Base-by-base conservation (phyloP, 805 yeast species). In the Saccharomycopsis javanensis region DNA sequence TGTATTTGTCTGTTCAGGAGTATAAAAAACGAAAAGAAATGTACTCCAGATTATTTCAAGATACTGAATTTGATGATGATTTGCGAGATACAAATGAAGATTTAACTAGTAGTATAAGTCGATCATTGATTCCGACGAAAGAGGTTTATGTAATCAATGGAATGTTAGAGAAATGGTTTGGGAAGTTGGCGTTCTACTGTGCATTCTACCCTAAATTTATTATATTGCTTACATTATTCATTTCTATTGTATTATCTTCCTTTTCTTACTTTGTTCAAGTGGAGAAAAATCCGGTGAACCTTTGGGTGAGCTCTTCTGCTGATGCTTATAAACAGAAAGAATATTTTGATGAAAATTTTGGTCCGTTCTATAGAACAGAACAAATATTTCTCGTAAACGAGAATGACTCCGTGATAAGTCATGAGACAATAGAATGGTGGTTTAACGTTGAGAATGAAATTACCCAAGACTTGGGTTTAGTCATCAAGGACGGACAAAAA, bases 281-380 rank as follows among this genome's bases (percentile, higher is more conserved):
- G 28, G 97, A 91, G 66, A 81, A 81, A 2, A 75, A 87, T 62
- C 98, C 99, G 0, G 79, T 86, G 2, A 81, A 84, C 60, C 72
- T 92, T 31, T 92, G 99, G 99, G 98, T 94, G 0, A 85, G 94
- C 62, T 83, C 91, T 2, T 66, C 72, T 20, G 86, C 94, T 8
- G 81, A 79, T 2, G 89, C 90, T 11, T 83, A 76, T 55, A 71
- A 78, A 46, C 85, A 92, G 64, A 83, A 84, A 64, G 72, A 75
- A 56, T 82, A 74, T 63, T 92, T 82, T 67, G 97, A 94, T 67
- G 76, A 78, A 20, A 80, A 82, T 60, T 92, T 92, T 69, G 97
- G 97, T 0, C 96, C 95, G 38, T 92, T 94, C 73, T 94, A 86
- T 71, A 76, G 97, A 64, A 81, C 88, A 4, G 92, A 89, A 65